Conservation (phyloP, 2,329 filamentous ascomycete genomes). For the Thelonectria discophora region DNA sequence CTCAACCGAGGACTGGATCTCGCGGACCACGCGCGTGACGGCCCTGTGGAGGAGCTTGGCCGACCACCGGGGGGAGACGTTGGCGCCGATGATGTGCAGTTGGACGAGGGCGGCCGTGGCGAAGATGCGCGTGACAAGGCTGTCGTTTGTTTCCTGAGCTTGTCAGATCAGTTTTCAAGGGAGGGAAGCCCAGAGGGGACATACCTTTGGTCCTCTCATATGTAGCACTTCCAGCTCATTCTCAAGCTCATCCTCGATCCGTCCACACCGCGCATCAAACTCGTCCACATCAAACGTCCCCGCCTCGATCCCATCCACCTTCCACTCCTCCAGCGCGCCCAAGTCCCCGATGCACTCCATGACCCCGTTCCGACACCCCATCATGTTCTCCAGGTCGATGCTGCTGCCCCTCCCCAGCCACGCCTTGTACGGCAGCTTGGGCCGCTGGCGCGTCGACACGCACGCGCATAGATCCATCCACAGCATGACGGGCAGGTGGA, state of each 20-base stretch:
- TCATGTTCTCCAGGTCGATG: constrained; percentile 1
- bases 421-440: background rate
- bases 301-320: background rate
- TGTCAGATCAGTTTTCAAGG: too few species aligned
- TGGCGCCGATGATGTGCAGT: background rate
- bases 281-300: background rate
- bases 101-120: constrained; percentile 6
- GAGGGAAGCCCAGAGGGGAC: too few species aligned
- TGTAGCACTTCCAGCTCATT: background rate
- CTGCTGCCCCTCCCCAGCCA: background rate
- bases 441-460: constrained; percentile 4
- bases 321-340: constrained; percentile 5
- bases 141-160: background rate
- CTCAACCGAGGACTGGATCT: background rate
- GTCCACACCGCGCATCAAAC: background rate
- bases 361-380: constrained; percentile 11
- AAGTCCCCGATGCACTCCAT: constrained; percentile 12
- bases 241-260: constrained; percentile 1
- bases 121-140: background rate
- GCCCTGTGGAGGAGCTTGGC: constrained; percentile 2
- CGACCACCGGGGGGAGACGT: background rate
- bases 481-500: constrained; percentile 1
- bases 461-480: constrained; percentile 12
- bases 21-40: constrained; percentile 2
- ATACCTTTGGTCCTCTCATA: background rate